Conservation (phyloP, 257 asterid genomes). For the Ophiorrhiza pumila region DNA sequence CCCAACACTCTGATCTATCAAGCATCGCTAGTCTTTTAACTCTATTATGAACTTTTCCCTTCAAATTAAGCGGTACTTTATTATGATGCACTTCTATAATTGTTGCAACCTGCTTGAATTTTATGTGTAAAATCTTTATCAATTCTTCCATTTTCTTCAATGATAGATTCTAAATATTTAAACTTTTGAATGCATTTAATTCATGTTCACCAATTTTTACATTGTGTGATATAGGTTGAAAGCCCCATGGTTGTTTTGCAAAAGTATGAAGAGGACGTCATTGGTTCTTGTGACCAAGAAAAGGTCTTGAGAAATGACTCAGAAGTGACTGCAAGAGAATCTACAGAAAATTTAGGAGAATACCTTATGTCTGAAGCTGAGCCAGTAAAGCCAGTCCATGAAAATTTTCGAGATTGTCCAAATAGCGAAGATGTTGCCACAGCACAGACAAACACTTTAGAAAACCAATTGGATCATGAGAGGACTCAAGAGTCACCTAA, state of each 20-base stretch:
- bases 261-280: not conserved
- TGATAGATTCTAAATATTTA: too few species aligned
- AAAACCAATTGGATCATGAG: not conserved
- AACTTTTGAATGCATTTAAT: too few species aligned
- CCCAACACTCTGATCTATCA: too few species aligned
- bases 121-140: too few species aligned
- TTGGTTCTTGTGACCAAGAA: not conserved
- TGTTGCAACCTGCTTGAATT: too few species aligned
- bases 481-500: not conserved
- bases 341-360: not conserved
- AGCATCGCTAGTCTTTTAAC: too few species aligned
- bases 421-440: not conserved
- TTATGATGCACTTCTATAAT: too few species aligned
- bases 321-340: not conserved
- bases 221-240: not conserved
- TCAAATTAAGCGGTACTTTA: too few species aligned
- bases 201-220: too few species aligned
- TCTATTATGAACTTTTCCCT: too few species aligned
- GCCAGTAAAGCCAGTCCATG: not conserved
- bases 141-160: too few species aligned
- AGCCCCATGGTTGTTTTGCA: not conserved
- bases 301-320: not conserved
- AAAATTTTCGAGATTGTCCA: not conserved
- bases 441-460: constrained; percentile 14
- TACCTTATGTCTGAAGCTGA: not conserved